phyloP scores from a whole-genome alignment of 192 early-diverging fungal species.

The Entomortierella beljakovae region DNA sequence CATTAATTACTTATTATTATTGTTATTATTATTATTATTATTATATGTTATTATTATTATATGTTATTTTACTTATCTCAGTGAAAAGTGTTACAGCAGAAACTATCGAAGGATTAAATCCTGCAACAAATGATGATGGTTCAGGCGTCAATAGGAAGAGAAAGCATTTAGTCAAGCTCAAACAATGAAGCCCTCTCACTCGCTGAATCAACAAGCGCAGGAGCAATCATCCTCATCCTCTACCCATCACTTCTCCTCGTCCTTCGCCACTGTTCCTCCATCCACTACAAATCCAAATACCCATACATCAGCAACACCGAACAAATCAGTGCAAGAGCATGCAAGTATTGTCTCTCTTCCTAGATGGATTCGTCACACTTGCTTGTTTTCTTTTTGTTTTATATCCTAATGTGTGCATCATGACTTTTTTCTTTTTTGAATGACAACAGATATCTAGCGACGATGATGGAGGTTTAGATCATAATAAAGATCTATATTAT shows the following conservation, averaged over 20 bases:
- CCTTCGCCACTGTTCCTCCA: not conserved
- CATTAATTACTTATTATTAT: too few species aligned
- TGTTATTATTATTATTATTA: constrained; percentile 17
- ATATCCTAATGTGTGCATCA: not conserved
- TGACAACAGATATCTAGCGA: too few species aligned
- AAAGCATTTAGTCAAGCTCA: not conserved
- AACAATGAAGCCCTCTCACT: not conserved
- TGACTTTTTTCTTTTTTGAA: not conserved
- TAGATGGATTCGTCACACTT: not conserved
- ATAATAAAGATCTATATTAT: too few species aligned
- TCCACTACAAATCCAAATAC: constrained; percentile 1
- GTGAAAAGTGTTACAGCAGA: not conserved
- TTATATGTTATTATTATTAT: constrained; percentile 11
- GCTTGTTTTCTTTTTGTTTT: not conserved
- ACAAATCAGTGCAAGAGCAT: not conserved
- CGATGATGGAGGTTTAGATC: too few species aligned
- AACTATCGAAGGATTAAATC: not conserved
- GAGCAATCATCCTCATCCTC: constrained; percentile 2
- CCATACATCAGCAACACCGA: not conserved
- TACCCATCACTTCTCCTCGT: not conserved
- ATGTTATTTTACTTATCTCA: constrained; percentile 10
- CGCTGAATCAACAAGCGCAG: constrained; percentile 2
- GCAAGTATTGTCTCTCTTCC: not conserved
- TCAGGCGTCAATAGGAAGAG: constrained; percentile 1
- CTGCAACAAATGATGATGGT: not conserved